phyloP scores from a whole-genome alignment of 768 basidiomycete species.

The Antrodiella citrinella region DNA sequence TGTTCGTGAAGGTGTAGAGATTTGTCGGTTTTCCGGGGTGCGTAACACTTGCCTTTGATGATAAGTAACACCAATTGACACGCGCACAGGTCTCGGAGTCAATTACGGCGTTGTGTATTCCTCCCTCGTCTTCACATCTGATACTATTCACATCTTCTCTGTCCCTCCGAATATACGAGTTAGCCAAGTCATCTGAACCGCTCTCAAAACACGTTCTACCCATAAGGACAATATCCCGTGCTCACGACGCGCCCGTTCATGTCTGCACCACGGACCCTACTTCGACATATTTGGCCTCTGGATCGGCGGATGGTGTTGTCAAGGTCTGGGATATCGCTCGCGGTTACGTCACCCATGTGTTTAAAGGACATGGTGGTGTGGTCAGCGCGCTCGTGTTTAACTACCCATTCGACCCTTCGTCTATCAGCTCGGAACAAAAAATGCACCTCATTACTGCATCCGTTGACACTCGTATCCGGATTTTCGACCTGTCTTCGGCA shows the following conservation, averaged over 20 bases:
- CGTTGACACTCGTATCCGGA: conserved; percentile 85
- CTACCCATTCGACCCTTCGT: conserved; percentile 57
- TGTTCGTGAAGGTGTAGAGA: conserved; percentile 58
- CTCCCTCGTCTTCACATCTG: conserved; percentile 67
- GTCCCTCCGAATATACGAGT: conserved; percentile 75
- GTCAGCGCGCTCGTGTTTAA: conserved; percentile 86
- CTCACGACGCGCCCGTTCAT: conserved; percentile 92
- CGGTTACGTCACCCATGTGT: conserved; percentile 88
- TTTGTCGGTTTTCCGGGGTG: conserved; percentile 82
- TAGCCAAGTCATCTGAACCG: conserved; percentile 44
- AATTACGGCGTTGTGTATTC: conserved; percentile 77
- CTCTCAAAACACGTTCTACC: conserved; percentile 52
- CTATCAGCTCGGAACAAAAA: conserved; percentile 32
- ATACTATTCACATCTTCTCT: conserved; percentile 76
- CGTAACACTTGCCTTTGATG: conserved; percentile 31
- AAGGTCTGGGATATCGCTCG: conserved; percentile 92
- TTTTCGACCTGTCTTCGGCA: conserved; percentile 78
- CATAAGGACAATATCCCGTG: conserved; percentile 66
- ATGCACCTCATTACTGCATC: conserved; percentile 88
- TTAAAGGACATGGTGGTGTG: conserved; percentile 96
- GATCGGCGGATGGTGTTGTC: conserved; percentile 92
- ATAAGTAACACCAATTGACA: too few relatives aligned
- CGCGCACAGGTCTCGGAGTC: conserved; percentile 66
- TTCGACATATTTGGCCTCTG: conserved; percentile 88
- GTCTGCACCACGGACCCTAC: conserved; percentile 80